Conservation (phyloP, 148 eudicot species). For the Heliosperma pusillum region DNA sequence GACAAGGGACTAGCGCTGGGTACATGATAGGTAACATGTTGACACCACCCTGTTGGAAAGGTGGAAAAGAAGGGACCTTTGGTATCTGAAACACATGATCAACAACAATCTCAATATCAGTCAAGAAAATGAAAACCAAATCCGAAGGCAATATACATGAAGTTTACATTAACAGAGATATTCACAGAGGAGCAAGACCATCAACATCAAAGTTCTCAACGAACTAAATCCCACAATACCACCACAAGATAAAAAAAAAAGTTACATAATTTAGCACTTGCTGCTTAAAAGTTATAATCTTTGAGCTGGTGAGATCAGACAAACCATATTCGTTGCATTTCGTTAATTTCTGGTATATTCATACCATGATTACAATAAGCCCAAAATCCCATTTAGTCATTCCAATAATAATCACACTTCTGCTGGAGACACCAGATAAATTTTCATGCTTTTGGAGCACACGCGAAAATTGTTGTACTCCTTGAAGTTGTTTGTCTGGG, state of each 20-base stretch:
- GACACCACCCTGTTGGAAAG: conserved; percentile 46
- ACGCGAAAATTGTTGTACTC: neutral
- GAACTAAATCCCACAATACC: neutral
- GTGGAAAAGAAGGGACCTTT: conserved; percentile 29
- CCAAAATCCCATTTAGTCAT: neutral
- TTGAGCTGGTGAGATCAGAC: neutral
- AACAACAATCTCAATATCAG: conserved; percentile 10
- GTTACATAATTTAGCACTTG: neutral
- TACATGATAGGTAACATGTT: conserved; percentile 68
- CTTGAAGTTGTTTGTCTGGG: neutral
- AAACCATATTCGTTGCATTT: neutral
- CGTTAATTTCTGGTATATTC: neutral
- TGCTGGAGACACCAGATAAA: neutral
- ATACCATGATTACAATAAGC: neutral
- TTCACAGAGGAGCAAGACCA: neutral
- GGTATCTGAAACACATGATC: conserved; percentile 38
- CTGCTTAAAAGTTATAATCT: neutral
- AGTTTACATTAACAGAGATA: neutral
- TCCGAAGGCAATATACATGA: neutral
- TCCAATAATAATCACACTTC: neutral
- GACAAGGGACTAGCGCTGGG: conserved; percentile 66
- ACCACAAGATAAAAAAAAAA: neutral
- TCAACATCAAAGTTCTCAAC: neutral
- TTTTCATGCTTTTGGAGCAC: neutral
- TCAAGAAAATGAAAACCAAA: neutral